Percentiles rank a stretch among this genome's conserved stretches.
Evolutionary conservation across 1,139 yeast genomes (phyloP).

Genomic region (Eremothecium gossypii): DNA sequence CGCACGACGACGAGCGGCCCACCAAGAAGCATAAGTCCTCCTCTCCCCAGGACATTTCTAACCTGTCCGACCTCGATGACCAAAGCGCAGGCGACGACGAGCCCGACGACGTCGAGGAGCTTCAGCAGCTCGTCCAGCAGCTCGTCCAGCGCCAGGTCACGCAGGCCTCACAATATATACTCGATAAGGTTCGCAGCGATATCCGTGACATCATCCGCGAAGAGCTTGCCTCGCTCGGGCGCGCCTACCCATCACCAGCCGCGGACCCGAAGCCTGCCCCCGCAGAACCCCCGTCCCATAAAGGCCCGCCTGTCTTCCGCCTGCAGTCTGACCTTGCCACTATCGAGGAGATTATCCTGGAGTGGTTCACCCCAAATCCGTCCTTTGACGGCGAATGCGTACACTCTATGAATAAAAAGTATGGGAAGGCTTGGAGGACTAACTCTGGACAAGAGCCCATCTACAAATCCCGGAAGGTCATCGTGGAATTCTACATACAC

Average conservation of each 20-base stretch:
- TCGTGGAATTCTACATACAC: constrained; percentile 26
- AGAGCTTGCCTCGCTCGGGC: background rate
- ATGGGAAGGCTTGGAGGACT: constrained; percentile 24
- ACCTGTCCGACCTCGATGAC: no score
- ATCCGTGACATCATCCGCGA: constrained; percentile 2
- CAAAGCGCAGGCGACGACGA: constrained; percentile 4
- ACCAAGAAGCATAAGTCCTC: background rate
- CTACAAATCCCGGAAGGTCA: constrained; percentile 23
- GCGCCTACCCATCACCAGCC: no score
- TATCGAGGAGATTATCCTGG: constrained; percentile 23
- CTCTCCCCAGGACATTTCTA: background rate
- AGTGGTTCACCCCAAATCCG: constrained; percentile 30
- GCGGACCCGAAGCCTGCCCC: background rate
- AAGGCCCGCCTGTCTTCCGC: background rate
- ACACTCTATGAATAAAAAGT: constrained; percentile 26
- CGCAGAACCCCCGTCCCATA: background rate
- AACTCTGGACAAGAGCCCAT: constrained; percentile 6
- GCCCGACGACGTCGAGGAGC: constrained; percentile 16
- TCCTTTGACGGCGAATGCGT: constrained; percentile 21
- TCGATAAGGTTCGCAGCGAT: background rate
- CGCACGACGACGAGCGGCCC: background rate
- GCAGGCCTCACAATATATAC: constrained; percentile 4
- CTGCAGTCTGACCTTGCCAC: background rate
- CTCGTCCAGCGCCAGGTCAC: constrained; percentile 21
- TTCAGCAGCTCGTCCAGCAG: constrained; percentile 22